These are phyloP conservation scores for Jacaranda copaia DNA, from an alignment of 257 asterid genomes.

Conservation along the genomic window DNA sequence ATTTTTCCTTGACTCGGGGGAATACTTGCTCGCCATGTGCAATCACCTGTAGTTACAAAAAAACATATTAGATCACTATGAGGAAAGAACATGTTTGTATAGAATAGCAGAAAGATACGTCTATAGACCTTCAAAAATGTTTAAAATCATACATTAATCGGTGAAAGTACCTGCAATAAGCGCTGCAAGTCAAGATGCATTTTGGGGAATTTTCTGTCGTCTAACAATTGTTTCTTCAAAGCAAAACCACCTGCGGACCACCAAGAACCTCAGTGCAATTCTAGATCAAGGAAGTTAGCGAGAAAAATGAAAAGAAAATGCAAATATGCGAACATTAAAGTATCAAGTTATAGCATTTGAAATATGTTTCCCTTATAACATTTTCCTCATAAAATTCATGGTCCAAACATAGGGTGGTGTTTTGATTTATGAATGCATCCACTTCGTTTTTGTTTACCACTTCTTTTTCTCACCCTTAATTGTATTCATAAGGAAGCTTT, in stretches of 20 bases:
- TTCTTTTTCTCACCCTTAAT: too few species aligned
- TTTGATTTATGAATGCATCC: neutral
- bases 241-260: conserved; percentile 77
- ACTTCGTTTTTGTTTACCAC: neutral
- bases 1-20: conserved; percentile 91
- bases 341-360: too few species aligned
- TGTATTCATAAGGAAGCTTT: too few species aligned
- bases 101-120: neutral
- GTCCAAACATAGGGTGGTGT: neutral
- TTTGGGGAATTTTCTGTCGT: conserved; percentile 86
- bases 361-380: too few species aligned
- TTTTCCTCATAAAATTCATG: too few species aligned
- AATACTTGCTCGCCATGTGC: conserved; percentile 95
- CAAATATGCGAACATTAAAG: too few species aligned
- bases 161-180: conserved; percentile 74
- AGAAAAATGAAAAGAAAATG: too few species aligned
- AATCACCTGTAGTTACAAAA: conserved; percentile 61
- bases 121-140: neutral
- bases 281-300: too few species aligned
- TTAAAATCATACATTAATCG: neutral
- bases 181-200: conserved; percentile 97
- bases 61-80: neutral
- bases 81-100: neutral
- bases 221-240: conserved; percentile 87
- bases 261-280: too few species aligned